These are phyloP conservation scores for Kwoniella newhampshirensis DNA, from an alignment of 768 basidiomycete species.

Conservation along the genomic window DNA sequence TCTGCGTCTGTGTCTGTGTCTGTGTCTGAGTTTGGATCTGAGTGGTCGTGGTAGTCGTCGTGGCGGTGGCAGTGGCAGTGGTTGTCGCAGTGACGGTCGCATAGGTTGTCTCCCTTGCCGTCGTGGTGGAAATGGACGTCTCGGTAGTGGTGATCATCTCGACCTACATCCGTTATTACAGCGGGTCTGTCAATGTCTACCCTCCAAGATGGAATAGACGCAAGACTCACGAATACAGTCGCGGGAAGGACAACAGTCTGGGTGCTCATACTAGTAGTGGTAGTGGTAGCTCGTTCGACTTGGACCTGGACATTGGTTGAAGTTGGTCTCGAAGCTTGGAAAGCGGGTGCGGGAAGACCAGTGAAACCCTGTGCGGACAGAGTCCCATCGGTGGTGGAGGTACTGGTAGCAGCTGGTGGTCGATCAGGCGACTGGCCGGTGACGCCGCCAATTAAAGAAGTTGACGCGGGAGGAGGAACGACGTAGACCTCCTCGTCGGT, in stretches of 20 bases:
- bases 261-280: constrained; percentile 16
- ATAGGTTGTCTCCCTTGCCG: constrained; percentile 2
- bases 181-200: neutral
- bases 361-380: too few species aligned
- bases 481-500: too few species aligned
- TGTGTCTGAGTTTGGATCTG: constrained; percentile 13
- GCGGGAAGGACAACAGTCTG: constrained; percentile 13
- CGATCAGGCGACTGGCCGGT: too few species aligned
- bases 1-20: constrained; percentile 16
- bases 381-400: too few species aligned
- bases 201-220: neutral
- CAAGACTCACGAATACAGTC: constrained; percentile 21
- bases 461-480: too few species aligned
- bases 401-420: too few species aligned
- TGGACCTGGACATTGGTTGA: too few species aligned
- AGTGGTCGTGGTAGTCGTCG: constrained; percentile 13
- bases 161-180: constrained; percentile 5
- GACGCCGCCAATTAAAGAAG: too few species aligned
- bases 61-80: constrained; percentile 10
- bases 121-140: neutral
- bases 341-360: too few species aligned
- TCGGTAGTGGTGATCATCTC: constrained; percentile 24
- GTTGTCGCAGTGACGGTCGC: constrained; percentile 15
- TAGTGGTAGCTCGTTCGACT: neutral
- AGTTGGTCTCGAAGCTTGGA: too few species aligned